Evolutionary conservation across 345 rosid species (phyloP), one percentile per base, ranked within the genome.

Genomic region (Salix purpurea): DNA sequence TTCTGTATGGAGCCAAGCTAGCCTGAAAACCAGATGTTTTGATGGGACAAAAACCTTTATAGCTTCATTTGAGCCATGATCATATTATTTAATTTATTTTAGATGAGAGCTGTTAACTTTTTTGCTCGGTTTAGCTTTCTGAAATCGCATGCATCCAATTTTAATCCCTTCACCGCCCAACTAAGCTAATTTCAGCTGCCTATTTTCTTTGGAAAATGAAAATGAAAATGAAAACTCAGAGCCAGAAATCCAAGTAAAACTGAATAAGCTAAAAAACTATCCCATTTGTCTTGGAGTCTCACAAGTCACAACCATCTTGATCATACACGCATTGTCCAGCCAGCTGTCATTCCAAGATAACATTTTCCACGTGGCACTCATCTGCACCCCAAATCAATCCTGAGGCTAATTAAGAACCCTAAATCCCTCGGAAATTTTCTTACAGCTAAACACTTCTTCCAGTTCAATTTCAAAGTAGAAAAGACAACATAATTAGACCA

Each of bases 341-440:
- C 40, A 74, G 67, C 69, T 44, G 13, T 19, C 32, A 34, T 7
- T 56, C 52, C 13, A 24, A 42, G 72, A 37, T 18, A 36, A 3
- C 39, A 32, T 7, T 74, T 40, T 39, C 70, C 12, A 44, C 10
- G 7, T 70, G 73, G 37, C 67, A 68, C 23, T 37, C 16, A 7
- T 62, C 73, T 8, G 18, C 36, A 78, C 81, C 76, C 58, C 60
- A 56, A 16, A 56, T 74, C 39, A 40, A 56, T 78, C 42, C 21
- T 72, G 26, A 39, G 81, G 81, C 76, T 15, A 30, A 30, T 30
- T 30, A 12, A 54, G n/a, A 71, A 32, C 5, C 69, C 61, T 69
- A 52, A 19, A 54, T 40, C 67, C 56, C 48, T 13, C 65, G 15
- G 23, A 13, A n/a, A 10, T 10, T 12, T 26, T 65, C 19, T 65